Conservation (phyloP, 176 grass and related monocot species). For the Cenchrus fungigraminus region DNA sequence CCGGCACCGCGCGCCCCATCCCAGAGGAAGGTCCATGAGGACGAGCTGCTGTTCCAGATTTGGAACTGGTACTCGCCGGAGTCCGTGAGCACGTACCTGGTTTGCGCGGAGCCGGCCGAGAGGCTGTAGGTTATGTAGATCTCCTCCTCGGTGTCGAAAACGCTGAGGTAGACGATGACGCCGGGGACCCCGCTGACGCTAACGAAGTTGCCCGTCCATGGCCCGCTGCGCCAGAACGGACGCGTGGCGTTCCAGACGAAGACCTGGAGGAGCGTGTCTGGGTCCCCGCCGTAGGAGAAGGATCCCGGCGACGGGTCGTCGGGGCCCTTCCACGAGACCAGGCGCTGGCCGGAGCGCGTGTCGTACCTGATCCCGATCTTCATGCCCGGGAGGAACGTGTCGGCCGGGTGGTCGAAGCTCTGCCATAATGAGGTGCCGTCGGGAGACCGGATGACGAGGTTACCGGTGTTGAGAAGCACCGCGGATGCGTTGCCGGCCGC, state of each 20-base stretch:
- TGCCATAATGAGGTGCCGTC: constrained; percentile 37
- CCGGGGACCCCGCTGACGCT: not conserved
- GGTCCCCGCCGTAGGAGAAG: constrained; percentile 26
- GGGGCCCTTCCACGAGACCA: constrained; percentile 36
- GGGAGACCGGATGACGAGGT: constrained; percentile 37
- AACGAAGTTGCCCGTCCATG: constrained; percentile 30
- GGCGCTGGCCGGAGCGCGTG: not conserved
- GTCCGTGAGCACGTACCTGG: constrained; percentile 13
- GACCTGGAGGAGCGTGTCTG: not conserved
- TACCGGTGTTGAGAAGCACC: constrained; percentile 24
- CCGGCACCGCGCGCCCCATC: not conserved
- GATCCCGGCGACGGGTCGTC: constrained; percentile 32
- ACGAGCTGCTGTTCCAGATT: not conserved
- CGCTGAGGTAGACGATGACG: not conserved
- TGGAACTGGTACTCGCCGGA: not conserved
- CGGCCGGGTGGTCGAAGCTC: constrained; percentile 45
- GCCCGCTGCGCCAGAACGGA: not conserved
- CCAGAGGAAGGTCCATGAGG: not conserved
- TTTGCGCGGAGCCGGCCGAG: not conserved
- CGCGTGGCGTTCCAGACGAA: constrained; percentile 17
- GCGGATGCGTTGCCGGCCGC: not conserved
- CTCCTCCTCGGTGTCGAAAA: not conserved
- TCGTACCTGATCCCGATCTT: constrained; percentile 8
- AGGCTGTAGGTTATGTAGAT: not conserved
- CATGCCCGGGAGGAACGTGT: constrained; percentile 46